Conservation (phyloP, 495 filamentous ascomycete genomes). For the Pyronema omphalodes region DNA sequence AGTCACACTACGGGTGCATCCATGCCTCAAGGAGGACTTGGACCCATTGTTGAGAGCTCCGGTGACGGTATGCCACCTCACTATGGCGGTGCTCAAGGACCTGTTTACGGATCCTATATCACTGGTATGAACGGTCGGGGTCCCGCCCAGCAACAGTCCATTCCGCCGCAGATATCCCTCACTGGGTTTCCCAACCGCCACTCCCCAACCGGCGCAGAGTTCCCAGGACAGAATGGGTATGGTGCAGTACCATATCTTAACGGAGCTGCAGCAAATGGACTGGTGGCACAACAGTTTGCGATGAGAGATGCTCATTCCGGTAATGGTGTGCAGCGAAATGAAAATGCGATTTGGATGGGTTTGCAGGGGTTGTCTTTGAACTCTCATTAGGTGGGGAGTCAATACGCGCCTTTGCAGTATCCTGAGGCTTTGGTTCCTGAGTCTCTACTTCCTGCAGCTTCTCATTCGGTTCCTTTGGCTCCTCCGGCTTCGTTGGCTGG, state of each 20-base stretch:
- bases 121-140: constrained; percentile 14
- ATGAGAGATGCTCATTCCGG: constrained; percentile 8
- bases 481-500: too few species aligned
- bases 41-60: constrained; percentile 12
- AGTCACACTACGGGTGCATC: constrained; percentile 37
- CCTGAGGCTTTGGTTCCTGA: neutral
- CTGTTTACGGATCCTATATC: constrained; percentile 5
- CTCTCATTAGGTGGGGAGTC: constrained; percentile 14
- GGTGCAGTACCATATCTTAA: constrained; percentile 13
- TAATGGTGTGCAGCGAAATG: constrained; percentile 4
- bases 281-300: constrained; percentile 10
- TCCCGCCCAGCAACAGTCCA: constrained; percentile 4
- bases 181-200: constrained; percentile 15
- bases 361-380: constrained; percentile 22
- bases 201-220: constrained; percentile 15
- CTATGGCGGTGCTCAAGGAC: constrained; percentile 12
- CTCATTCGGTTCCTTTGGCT: neutral
- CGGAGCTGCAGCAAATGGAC: constrained; percentile 11
- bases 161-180: constrained; percentile 10
- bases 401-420: too few species aligned
- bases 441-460: neutral
- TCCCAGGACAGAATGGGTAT: constrained; percentile 19
- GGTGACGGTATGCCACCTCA: constrained; percentile 8
- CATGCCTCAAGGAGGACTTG: constrained; percentile 11
- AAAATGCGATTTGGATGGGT: constrained; percentile 18